Percentiles rank a stretch among this genome's conserved stretches.
These are phyloP conservation scores for Neoscytalidium dimidiatum DNA, from an alignment of 2,329 filamentous ascomycete species.

Conservation along the genomic window DNA sequence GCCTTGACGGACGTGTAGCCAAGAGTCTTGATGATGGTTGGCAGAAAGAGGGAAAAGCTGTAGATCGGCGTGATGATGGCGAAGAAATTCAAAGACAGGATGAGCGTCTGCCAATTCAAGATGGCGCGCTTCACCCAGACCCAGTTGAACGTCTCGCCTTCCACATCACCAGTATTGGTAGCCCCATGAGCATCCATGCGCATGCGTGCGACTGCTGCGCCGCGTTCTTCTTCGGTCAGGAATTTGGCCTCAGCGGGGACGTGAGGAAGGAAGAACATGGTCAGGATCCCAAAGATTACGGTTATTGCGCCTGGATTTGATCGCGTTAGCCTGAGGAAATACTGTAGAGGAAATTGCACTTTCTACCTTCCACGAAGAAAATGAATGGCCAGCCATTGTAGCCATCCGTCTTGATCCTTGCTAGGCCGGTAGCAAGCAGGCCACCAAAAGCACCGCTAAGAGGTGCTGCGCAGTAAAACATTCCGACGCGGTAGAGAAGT, in stretches of 20 bases:
- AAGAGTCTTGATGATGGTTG: constrained; percentile 40
- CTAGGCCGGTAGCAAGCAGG: constrained; percentile 45
- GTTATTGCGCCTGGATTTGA: constrained; percentile 27
- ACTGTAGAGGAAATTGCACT: too few species aligned
- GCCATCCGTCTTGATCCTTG: constrained; percentile 37
- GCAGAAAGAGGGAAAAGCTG: constrained; percentile 43
- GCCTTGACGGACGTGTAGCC: constrained; percentile 38
- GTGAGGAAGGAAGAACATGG: constrained; percentile 57
- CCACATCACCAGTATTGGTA: constrained; percentile 29
- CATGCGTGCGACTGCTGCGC: constrained; percentile 31
- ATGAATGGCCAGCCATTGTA: constrained; percentile 44
- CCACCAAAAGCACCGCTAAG: constrained; percentile 46
- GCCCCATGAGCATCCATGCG: constrained; percentile 31
- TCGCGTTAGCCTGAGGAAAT: background rate
- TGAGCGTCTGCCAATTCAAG: constrained; percentile 36
- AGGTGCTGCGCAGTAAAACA: constrained; percentile 42
- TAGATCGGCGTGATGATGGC: constrained; percentile 50
- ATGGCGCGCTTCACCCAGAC: constrained; percentile 41
- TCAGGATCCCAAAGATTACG: constrained; percentile 41
- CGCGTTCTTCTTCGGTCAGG: constrained; percentile 31
- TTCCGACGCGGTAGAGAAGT: constrained; percentile 42
- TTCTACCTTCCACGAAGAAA: constrained; percentile 34
- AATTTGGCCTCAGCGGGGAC: constrained; percentile 41
- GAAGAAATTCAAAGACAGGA: constrained; percentile 41
- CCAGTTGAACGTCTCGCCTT: constrained; percentile 44